Percentiles rank a stretch among this genome's conserved stretches.
These are phyloP conservation scores for Phytomonas sp. DNA, from an alignment of 208 protist species.

Conservation along the genomic window DNA sequence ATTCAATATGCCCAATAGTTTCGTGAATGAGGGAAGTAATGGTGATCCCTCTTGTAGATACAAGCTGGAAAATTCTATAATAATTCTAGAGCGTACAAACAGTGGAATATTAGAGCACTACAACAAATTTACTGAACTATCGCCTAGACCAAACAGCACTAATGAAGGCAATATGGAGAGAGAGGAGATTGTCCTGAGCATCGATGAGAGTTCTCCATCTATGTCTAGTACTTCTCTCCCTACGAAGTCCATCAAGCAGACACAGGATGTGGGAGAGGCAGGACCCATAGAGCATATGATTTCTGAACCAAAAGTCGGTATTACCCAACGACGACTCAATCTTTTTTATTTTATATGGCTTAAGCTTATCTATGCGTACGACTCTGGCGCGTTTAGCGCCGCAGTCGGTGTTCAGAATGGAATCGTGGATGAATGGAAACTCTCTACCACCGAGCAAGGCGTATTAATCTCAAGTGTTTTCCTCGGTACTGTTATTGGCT, in stretches of 20 bases:
- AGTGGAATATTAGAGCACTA: background rate
- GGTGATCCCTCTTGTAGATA: background rate
- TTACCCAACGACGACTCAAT: conserved; percentile 34
- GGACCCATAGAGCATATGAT: background rate
- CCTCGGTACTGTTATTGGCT: conserved; percentile 77
- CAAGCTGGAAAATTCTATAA: background rate
- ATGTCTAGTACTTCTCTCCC: background rate
- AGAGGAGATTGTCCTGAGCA: background rate
- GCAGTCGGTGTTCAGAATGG: conserved; percentile 60
- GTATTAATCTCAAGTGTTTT: conserved; percentile 77
- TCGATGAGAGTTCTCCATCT: background rate
- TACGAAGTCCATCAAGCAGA: background rate
- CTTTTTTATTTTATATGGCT: conserved; percentile 72
- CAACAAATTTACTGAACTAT: background rate
- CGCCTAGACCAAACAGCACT: background rate
- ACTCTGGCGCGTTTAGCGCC: conserved; percentile 84
- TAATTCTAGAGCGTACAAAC: background rate
- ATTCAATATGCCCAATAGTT: background rate
- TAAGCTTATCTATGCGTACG: conserved; percentile 79
- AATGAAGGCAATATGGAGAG: background rate
- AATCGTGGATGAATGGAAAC: conserved; percentile 53
- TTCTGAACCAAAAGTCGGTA: background rate
- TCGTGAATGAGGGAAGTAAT: background rate
- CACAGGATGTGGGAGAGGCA: background rate
- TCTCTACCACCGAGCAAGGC: conserved; percentile 51